Percentiles rank a stretch among this genome's conserved stretches.
Evolutionary conservation across 2,329 filamentous ascomycete species (phyloP).

Genomic region (Alternaria postmessia): DNA sequence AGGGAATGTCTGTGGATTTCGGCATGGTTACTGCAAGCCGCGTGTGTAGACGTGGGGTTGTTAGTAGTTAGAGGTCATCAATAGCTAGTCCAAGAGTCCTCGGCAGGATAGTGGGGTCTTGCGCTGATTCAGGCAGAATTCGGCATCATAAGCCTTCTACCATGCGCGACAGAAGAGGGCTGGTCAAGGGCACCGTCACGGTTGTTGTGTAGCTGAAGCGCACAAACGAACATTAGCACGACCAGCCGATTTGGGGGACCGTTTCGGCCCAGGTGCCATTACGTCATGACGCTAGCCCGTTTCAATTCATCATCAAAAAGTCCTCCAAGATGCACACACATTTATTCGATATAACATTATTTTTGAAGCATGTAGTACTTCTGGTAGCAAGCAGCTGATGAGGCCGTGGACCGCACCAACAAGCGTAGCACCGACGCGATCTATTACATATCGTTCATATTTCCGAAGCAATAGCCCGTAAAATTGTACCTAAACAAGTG

Average conservation of each 20-base stretch:
- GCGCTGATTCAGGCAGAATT: not conserved
- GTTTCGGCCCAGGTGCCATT: not conserved
- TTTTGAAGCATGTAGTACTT: not conserved
- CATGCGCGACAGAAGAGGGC: not conserved
- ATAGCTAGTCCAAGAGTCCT: not conserved
- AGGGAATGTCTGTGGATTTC: slow-evolving; percentile 62
- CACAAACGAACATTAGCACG: not conserved
- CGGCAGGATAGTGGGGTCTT: not conserved
- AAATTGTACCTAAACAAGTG: not conserved
- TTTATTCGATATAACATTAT: not conserved
- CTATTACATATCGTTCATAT: not conserved
- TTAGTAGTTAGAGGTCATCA: not conserved
- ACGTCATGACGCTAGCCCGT: not conserved
- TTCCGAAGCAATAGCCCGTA: not conserved
- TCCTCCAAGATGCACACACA: too few species aligned
- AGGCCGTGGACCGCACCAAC: too few species aligned
- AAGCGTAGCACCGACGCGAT: too few species aligned
- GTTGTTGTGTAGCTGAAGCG: not conserved
- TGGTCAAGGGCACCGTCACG: not conserved
- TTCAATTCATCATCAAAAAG: not conserved
- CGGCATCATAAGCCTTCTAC: not conserved
- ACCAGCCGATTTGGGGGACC: not conserved
- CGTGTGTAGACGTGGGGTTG: not conserved
- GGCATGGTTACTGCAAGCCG: slow-evolving; percentile 28
- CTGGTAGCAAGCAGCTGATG: not conserved